Conservation (phyloP, 1,139 yeast species). For the Hanseniaspora sp. region DNA sequence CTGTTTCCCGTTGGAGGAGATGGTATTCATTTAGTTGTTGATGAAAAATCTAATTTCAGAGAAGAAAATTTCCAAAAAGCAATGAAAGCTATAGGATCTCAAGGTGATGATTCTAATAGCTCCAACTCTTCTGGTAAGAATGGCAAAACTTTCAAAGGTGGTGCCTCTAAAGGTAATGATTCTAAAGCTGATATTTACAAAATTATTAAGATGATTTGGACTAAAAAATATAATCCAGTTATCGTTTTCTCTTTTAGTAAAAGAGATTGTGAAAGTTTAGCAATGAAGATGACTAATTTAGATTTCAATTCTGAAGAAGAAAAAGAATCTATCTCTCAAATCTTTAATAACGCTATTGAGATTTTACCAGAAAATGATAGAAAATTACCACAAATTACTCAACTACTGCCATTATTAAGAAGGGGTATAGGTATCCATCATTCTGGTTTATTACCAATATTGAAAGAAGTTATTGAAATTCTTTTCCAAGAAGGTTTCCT, state of each 20-base stretch:
- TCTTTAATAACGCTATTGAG: slow-evolving; percentile 79
- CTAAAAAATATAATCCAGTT: slow-evolving; percentile 90
- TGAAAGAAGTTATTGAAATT: slow-evolving; percentile 93
- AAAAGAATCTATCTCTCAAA: slow-evolving; percentile 76
- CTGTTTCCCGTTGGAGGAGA: slow-evolving; percentile 95
- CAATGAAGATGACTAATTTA: slow-evolving; percentile 85
- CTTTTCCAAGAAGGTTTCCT: slow-evolving; percentile 91
- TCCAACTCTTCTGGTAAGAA: slow-evolving; percentile 53
- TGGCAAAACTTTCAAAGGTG: slow-evolving; percentile 84
- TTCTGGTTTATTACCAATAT: slow-evolving; percentile 86
- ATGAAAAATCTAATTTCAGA: slow-evolving; percentile 89
- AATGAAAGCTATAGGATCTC: slow-evolving; percentile 74
- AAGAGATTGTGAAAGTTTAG: slow-evolving; percentile 89
- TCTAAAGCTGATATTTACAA: slow-evolving; percentile 87
- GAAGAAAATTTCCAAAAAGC: slow-evolving; percentile 98
- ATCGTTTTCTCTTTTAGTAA: slow-evolving; percentile 95
- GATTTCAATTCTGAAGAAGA: slow-evolving; percentile 91
- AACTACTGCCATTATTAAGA: slow-evolving; percentile 71
- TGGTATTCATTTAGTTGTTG: slow-evolving; percentile 94
- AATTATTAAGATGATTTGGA: slow-evolving; percentile 95
- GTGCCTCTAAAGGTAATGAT: slow-evolving; percentile 48
- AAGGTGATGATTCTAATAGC: slow-evolving; percentile 71
- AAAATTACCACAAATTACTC: slow-evolving; percentile 87
- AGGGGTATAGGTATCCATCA: slow-evolving; percentile 99
- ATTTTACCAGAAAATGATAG: slow-evolving; percentile 81